Evolutionary conservation across 1,139 yeast genomes (phyloP).

Genomic region (Magnusiomyces suaveolens): DNA sequence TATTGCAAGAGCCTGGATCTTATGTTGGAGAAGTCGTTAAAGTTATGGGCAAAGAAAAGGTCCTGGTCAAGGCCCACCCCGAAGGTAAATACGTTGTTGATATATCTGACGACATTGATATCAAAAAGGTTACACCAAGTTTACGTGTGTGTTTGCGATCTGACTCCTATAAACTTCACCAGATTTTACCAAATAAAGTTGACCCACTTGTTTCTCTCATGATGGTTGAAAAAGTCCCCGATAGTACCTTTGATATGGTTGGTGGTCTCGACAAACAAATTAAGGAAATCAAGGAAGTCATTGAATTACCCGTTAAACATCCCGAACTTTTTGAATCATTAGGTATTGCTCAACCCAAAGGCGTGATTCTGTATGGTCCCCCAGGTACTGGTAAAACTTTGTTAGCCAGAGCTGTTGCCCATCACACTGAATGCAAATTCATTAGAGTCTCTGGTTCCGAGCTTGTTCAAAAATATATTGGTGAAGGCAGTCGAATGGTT

Average conservation of each 20-base stretch:
- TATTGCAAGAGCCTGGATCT: constrained; percentile 93
- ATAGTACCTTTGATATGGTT: constrained; percentile 96
- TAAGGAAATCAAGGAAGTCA: constrained; percentile 95
- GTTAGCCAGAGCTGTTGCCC: constrained; percentile 95
- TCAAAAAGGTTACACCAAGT: constrained; percentile 83
- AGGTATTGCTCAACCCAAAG: constrained; percentile 98
- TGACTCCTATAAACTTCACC: constrained; percentile 89
- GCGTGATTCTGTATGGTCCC: constrained; percentile 94
- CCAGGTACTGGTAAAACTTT: constrained; percentile 99
- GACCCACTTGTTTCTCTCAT: constrained; percentile 96
- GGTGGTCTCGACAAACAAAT: constrained; percentile 97
- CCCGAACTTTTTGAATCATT: constrained; percentile 93
- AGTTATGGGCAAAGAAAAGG: constrained; percentile 91
- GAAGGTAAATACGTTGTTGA: constrained; percentile 90
- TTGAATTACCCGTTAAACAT: constrained; percentile 94
- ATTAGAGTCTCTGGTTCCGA: constrained; percentile 95
- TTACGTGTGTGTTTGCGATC: constrained; percentile 92
- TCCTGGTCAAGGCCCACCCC: constrained; percentile 88
- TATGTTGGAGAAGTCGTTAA: constrained; percentile 96
- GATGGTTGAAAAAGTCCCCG: constrained; percentile 99
- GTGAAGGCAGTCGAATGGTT: constrained; percentile 98
- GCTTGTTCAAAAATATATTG: constrained; percentile 92
- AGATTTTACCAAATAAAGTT: constrained; percentile 87
- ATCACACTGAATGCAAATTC: constrained; percentile 96
- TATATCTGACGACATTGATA: constrained; percentile 78